Evolutionary conservation across 202 grass and related monocot genomes (phyloP).

Genomic region (Cymbopogon flexuosus): DNA sequence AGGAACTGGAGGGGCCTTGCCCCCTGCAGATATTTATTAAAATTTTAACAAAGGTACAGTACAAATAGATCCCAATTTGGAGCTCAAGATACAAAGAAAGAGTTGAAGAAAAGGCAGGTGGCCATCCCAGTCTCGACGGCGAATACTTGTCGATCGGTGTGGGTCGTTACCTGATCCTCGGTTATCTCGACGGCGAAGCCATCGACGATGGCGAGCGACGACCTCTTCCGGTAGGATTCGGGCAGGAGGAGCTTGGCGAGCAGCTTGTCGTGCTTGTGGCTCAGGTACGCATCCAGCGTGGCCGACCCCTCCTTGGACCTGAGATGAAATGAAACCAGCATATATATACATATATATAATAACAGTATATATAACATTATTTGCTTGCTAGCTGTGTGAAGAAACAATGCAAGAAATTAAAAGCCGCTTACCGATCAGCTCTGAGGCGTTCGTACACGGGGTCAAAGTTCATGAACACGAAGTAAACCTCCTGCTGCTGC

Average conservation of each 20-base stretch:
- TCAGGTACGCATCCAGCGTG: conserved; percentile 76
- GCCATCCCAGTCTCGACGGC: too few relatives aligned
- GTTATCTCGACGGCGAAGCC: conserved; percentile 92
- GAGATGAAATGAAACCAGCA: background rate
- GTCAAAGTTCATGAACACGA: conserved; percentile 99
- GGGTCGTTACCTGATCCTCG: conserved; percentile 54
- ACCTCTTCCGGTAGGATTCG: conserved; percentile 71
- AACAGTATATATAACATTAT: background rate
- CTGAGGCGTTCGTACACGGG: conserved; percentile 72
- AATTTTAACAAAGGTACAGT: too few relatives aligned
- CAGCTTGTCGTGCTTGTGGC: conserved; percentile 77
- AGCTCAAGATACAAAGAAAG: too few relatives aligned
- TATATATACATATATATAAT: background rate
- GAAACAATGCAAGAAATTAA: background rate
- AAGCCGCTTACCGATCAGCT: conserved; percentile 42
- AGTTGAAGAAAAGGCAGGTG: too few relatives aligned
- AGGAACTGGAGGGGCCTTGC: too few relatives aligned
- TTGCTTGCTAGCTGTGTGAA: background rate
- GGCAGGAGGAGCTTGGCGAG: conserved; percentile 73
- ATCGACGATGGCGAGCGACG: conserved; percentile 89
- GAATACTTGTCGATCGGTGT: too few relatives aligned
- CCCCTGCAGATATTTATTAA: too few relatives aligned
- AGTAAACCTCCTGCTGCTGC: conserved; percentile 74
- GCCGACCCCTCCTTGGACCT: conserved; percentile 80
- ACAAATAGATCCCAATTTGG: too few relatives aligned